Conservation (phyloP, 257 asterid genomes). For the Plantago elongata region DNA sequence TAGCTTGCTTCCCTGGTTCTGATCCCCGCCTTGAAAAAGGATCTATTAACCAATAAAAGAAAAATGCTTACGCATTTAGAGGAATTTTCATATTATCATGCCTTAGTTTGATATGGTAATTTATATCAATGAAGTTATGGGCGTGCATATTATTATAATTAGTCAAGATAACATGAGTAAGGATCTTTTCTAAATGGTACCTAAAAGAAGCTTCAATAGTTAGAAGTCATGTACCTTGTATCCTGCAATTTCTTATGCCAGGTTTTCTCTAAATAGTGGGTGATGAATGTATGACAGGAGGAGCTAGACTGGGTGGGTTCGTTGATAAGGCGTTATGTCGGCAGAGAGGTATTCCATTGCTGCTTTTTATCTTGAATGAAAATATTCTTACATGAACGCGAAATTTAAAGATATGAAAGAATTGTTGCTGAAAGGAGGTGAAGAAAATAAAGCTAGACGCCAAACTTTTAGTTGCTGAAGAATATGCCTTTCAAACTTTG, state of each 20-base stretch:
- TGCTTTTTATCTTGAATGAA: neutral
- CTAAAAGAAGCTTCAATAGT: neutral
- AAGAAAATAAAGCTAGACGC: no score
- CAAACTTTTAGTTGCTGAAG: no score
- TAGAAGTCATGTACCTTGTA: constrained; percentile 10
- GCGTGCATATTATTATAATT: neutral
- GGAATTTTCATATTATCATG: no score
- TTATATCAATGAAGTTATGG: neutral
- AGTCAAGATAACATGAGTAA: constrained; percentile 1
- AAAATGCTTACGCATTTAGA: no score
- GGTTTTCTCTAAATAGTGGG: constrained; percentile 25
- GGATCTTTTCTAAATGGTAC: neutral
- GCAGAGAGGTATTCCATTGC: constrained; percentile 69
- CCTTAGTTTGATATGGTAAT: constrained; percentile 6
- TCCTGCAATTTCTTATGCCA: constrained; percentile 8
- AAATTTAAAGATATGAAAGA: constrained; percentile 6
- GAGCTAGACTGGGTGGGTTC: constrained; percentile 75
- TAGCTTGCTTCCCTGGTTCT: no score
- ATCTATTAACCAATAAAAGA: no score
- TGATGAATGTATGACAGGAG: constrained; percentile 42
- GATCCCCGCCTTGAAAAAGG: no score
- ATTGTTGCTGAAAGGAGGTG: no score
- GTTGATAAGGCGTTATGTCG: constrained; percentile 65
- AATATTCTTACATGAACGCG: neutral
- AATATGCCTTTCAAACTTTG: no score